phyloP scores from a whole-genome alignment of 495 filamentous ascomycete genomes.

The Talaromyces liani region DNA sequence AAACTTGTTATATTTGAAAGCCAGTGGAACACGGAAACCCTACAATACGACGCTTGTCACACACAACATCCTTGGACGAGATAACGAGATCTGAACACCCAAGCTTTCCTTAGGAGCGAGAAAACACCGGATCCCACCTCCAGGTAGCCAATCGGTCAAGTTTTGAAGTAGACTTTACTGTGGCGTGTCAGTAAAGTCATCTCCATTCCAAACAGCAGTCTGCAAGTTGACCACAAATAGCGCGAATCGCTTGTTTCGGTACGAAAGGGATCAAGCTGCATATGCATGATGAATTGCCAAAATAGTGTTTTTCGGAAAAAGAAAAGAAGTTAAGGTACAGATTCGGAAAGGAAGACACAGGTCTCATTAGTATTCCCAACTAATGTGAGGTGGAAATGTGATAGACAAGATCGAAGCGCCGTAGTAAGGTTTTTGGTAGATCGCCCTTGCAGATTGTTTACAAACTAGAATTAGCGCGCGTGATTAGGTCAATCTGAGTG shows the following conservation, averaged over 20 bases:
- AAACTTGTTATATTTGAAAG: background rate
- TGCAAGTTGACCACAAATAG: background rate
- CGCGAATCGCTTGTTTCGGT: background rate
- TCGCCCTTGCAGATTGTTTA: slow-evolving; percentile 1
- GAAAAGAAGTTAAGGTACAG: background rate
- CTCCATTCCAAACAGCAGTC: background rate
- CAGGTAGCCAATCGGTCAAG: background rate
- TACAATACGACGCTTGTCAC: background rate
- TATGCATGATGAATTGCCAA: background rate
- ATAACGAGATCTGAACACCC: background rate
- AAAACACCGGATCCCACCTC: background rate
- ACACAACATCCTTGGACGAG: background rate
- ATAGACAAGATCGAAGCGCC: background rate
- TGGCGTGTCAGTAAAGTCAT: background rate
- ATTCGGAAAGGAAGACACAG: background rate
- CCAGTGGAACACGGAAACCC: background rate
- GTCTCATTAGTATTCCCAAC: background rate
- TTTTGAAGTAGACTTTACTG: background rate
- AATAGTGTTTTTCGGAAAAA: background rate
- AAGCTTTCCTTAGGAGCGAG: background rate
- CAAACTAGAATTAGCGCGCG: background rate
- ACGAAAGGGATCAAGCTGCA: background rate
- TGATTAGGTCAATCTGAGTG: background rate
- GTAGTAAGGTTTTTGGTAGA: background rate
- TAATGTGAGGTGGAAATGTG: background rate